phyloP scores from a whole-genome alignment of 2,329 filamentous ascomycete genomes.

The Aspergillus sp. region DNA sequence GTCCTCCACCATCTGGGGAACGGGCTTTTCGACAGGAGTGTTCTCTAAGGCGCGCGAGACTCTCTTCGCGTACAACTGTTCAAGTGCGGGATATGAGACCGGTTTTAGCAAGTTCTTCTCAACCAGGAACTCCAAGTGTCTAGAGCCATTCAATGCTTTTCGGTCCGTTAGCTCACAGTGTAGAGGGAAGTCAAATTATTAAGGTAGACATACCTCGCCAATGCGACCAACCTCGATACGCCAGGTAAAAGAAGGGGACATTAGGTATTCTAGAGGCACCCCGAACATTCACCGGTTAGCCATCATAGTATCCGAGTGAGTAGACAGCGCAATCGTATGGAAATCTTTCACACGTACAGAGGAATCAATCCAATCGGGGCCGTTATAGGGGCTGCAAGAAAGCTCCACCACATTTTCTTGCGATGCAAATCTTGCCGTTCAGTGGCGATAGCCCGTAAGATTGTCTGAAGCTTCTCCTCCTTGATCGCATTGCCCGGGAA shows the following conservation, averaged over 20 bases:
- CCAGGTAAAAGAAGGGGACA: conserved; percentile 93
- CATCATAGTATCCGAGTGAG: neutral
- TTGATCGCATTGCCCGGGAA: conserved; percentile 73
- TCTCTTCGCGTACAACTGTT: conserved; percentile 66
- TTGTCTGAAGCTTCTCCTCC: conserved; percentile 58
- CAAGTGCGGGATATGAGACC: conserved; percentile 66
- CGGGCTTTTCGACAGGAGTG: conserved; percentile 26
- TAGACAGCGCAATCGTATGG: neutral
- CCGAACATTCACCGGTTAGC: neutral
- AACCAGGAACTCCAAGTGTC: conserved; percentile 78
- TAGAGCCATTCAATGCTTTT: conserved; percentile 74
- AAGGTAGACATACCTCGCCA: conserved; percentile 60
- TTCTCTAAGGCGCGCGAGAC: conserved; percentile 33
- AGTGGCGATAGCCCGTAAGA: conserved; percentile 71
- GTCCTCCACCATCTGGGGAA: conserved; percentile 32
- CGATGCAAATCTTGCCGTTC: conserved; percentile 79
- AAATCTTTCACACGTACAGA: conserved; percentile 58
- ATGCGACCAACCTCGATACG: conserved; percentile 86
- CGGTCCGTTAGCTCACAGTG: conserved; percentile 6
- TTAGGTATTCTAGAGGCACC: conserved; percentile 70
- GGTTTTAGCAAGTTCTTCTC: conserved; percentile 68
- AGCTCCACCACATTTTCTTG: conserved; percentile 74
- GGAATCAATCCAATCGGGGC: conserved; percentile 81
- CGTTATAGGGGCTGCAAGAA: conserved; percentile 78
- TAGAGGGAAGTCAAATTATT: conserved; percentile 11